A percentile compares a stretch with the other conserved stretches of the same genome.
These are phyloP conservation scores for Coniferiporia weirii DNA, from an alignment of 1,284 basidiomycete species.

Conservation along the genomic window DNA sequence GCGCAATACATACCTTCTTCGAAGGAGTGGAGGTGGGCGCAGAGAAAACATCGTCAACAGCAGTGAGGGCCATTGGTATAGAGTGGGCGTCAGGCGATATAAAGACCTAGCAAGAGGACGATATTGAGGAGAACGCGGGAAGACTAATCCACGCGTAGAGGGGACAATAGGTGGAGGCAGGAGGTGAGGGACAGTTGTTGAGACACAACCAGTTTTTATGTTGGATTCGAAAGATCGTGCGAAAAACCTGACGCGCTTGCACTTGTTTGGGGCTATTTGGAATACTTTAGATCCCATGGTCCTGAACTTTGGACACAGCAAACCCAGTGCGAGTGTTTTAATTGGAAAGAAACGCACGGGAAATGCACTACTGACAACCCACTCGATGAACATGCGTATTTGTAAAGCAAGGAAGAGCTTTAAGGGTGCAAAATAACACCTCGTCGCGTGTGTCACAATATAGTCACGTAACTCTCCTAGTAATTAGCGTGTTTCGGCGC, in stretches of 20 bases:
- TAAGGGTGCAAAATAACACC: not conserved
- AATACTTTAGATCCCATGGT: not conserved
- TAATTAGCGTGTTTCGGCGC: constrained; percentile 8
- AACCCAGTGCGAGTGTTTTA: not conserved
- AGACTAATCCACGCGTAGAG: not conserved
- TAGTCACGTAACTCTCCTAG: not conserved
- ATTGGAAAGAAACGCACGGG: not conserved
- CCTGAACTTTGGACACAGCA: not conserved
- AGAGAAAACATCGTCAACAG: constrained; percentile 17
- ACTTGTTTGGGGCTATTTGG: constrained; percentile 11
- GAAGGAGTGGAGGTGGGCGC: constrained; percentile 19
- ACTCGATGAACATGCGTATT: not conserved
- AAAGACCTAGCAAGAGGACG: not conserved
- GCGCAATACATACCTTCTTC: constrained; percentile 15
- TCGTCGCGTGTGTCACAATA: constrained; percentile 2
- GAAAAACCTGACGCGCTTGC: constrained; percentile 15
- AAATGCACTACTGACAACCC: not conserved
- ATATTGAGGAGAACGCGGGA: not conserved
- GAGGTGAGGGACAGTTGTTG: not conserved
- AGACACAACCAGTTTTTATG: constrained; percentile 1
- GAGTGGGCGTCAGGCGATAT: not conserved
- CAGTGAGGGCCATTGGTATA: constrained; percentile 15
- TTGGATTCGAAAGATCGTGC: not conserved
- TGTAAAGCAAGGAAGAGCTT: not conserved
- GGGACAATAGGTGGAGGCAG: constrained; percentile 5